phyloP scores from a whole-genome alignment of 208 protist species.

The Trypanosoma lewisi region DNA sequence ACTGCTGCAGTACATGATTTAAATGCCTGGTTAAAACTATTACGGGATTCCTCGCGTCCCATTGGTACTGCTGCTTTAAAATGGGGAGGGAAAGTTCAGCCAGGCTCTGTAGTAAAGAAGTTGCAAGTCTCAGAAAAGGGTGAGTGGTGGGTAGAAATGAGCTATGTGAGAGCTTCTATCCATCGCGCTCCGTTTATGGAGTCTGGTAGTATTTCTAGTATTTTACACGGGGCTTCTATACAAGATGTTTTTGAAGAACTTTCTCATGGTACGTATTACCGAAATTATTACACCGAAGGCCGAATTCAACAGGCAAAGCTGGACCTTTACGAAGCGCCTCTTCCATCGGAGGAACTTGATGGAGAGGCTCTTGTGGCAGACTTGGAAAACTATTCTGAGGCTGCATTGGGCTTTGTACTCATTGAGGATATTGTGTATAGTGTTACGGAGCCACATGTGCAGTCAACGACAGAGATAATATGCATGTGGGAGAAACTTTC shows the following conservation, averaged over 20 bases:
- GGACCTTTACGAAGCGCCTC: constrained; percentile 52
- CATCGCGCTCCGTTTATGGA: constrained; percentile 51
- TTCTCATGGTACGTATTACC: constrained; percentile 69
- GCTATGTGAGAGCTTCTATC: constrained; percentile 47
- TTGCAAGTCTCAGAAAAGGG: constrained; percentile 44
- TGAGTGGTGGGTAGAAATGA: constrained; percentile 71
- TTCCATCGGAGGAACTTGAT: constrained; percentile 27
- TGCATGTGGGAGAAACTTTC: constrained; percentile 73
- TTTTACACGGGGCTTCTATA: constrained; percentile 72
- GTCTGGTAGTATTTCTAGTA: constrained; percentile 42
- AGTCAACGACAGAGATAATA: constrained; percentile 75
- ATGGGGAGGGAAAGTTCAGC: constrained; percentile 57
- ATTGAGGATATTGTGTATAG: constrained; percentile 83
- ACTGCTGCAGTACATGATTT: constrained; percentile 71
- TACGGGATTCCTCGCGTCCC: constrained; percentile 60
- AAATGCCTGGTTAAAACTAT: constrained; percentile 76
- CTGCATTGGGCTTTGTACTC: constrained; percentile 78
- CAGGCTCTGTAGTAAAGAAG: constrained; percentile 46
- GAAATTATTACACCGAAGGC: constrained; percentile 70
- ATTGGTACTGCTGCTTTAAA: constrained; percentile 63
- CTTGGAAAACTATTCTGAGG: constrained; percentile 63
- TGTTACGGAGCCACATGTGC: constrained; percentile 74
- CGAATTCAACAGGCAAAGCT: constrained; percentile 65
- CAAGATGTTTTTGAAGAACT: constrained; percentile 81
- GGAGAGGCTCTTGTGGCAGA: constrained; percentile 39